Evolutionary conservation across 2,329 filamentous ascomycete species (phyloP), one percentile per base, ranked within the genome.

Genomic region (Trichoderma citrinoviride): DNA sequence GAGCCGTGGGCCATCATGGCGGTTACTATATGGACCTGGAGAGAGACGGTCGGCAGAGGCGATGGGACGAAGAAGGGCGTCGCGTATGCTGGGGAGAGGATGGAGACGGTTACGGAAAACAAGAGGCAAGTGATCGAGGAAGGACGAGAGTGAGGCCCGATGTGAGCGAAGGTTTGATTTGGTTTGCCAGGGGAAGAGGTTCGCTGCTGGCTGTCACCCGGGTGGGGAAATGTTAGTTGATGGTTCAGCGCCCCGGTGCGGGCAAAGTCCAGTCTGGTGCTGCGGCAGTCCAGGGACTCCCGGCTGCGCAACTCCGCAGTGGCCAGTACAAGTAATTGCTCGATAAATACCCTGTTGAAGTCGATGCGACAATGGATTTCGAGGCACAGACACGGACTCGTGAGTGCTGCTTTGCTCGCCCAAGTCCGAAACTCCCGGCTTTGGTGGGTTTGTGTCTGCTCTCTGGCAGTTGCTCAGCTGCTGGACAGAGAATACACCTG

Each of bases 1-100:
- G 60, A 57, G 47, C 58, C 60, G 21, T 60, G 64, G 47, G 65
- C 58, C 65, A 66, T 66, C 44, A 57, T 63, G 60, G 17, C 41
- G 15, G 37, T 46, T 15, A 25, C 33, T 33, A 44, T 23, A 54
- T 37, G 47, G 21, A 29, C 55, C 55, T 61, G 46, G 7, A 60
- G 33, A 37, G 33, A 14, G 33, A 4, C 33, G 33, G 12, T 4
- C 12, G 33, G 33, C 14, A 3, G 33, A 37, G 33, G 33, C 33
- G 33, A 37, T 37, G 7, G n/a, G 44, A 27, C 12, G 52, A 54
- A 44, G 14, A 27, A 58, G 21, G 44, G 7, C 7, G 15, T 54
- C 25, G 43, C 19, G 23, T 50, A 17, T 41, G 40, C 33, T 49
- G n/a, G 57, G n/a, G 2, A 19, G 33, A 37, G 12, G 33, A 37